phyloP scores from a whole-genome alignment of 1,284 basidiomycete species.

The Sanghuangporus weigelae region DNA sequence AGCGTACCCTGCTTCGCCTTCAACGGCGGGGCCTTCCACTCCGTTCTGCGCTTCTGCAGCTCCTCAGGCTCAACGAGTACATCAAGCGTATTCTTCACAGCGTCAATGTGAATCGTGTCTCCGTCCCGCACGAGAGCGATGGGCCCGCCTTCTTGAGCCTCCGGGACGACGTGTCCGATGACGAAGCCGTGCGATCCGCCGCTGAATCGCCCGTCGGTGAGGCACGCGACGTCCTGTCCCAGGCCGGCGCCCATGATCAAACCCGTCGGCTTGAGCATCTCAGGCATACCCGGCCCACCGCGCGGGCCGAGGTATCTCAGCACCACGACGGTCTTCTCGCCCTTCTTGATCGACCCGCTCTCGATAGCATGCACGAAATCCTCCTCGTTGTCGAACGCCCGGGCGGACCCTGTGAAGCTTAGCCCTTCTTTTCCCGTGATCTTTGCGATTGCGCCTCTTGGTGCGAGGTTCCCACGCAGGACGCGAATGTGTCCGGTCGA shows the following conservation, averaged over 20 bases:
- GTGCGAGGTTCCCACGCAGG: constrained; percentile 83
- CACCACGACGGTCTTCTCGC: constrained; percentile 88
- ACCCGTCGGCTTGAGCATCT: constrained; percentile 91
- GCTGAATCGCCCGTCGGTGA: constrained; percentile 93
- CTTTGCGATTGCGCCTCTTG: constrained; percentile 90
- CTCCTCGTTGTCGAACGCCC: constrained; percentile 80
- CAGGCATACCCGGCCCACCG: constrained; percentile 91
- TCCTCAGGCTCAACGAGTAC: constrained; percentile 68
- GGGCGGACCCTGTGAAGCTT: constrained; percentile 77
- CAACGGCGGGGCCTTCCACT: constrained; percentile 79
- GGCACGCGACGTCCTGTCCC: constrained; percentile 82
- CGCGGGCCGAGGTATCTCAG: constrained; percentile 86
- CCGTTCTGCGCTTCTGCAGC: constrained; percentile 57
- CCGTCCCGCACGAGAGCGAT: constrained; percentile 89
- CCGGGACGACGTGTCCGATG: constrained; percentile 88
- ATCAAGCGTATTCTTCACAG: constrained; percentile 78
- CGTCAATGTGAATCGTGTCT: constrained; percentile 82
- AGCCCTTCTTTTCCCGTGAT: constrained; percentile 93
- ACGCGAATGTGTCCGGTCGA: constrained; percentile 82
- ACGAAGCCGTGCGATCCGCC: constrained; percentile 93
- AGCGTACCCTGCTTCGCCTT: constrained; percentile 83
- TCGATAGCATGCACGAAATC: constrained; percentile 81
- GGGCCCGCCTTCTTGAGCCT: constrained; percentile 86
- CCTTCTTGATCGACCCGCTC: constrained; percentile 73
- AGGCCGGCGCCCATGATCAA: constrained; percentile 93